These are phyloP conservation scores for Rhododendron vialii DNA, from an alignment of 148 eudicot genomes.

Conservation along the genomic window DNA sequence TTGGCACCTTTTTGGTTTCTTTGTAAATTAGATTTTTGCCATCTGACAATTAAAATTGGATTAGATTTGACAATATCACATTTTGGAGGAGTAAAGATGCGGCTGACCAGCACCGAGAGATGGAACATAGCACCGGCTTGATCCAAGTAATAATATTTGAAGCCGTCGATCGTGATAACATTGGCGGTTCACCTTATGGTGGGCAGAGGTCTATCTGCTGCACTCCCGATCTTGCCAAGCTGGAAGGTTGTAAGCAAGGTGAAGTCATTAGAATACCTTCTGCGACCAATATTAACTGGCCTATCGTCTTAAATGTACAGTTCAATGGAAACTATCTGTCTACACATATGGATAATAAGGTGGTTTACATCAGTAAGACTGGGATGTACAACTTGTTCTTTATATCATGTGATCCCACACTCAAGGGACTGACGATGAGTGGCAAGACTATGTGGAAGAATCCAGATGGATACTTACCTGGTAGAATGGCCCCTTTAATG, in stretches of 20 bases:
- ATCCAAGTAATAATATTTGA: slow-evolving; percentile 84
- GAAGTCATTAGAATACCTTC: slow-evolving; percentile 77
- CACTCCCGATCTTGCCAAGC: slow-evolving; percentile 96
- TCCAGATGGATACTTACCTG: slow-evolving; percentile 93
- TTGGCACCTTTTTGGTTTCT: neutral
- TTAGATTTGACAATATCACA: slow-evolving; percentile 85
- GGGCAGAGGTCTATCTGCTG: slow-evolving; percentile 96
- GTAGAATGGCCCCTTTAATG: slow-evolving; percentile 95
- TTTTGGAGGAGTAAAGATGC: slow-evolving; percentile 83
- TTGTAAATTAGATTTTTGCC: neutral
- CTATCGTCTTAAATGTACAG: slow-evolving; percentile 58
- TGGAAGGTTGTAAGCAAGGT: slow-evolving; percentile 94
- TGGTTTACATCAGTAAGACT: slow-evolving; percentile 59
- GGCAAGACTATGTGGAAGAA: slow-evolving; percentile 94
- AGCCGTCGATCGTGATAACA: slow-evolving; percentile 95
- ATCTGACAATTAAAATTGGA: slow-evolving; percentile 11
- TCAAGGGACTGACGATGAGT: slow-evolving; percentile 64
- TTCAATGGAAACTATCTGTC: slow-evolving; percentile 56
- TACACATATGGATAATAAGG: slow-evolving; percentile 53
- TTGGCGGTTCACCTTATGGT: slow-evolving; percentile 97
- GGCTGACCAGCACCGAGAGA: slow-evolving; percentile 44
- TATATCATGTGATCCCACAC: slow-evolving; percentile 78
- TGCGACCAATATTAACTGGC: slow-evolving; percentile 67
- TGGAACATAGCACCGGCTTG: slow-evolving; percentile 64
- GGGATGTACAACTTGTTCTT: slow-evolving; percentile 98